Conservation (phyloP, 352 stramenopile genomes). For the Aphanomyces invadans region DNA sequence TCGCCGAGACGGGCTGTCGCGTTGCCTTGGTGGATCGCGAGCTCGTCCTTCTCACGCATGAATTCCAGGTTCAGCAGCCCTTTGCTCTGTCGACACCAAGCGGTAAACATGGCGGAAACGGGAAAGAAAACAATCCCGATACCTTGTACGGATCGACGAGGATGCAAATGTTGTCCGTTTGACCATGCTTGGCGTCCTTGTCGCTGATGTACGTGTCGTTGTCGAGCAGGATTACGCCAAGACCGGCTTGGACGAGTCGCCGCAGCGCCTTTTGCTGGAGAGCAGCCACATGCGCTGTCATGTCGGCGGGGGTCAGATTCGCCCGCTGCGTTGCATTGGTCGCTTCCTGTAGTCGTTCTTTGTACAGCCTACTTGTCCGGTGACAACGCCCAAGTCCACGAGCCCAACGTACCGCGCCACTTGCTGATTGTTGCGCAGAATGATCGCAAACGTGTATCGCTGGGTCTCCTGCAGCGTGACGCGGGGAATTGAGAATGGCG, state of each 20-base stretch:
- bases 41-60: constrained; percentile 80
- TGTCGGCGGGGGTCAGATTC: constrained; percentile 29
- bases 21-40: constrained; percentile 69
- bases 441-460: constrained; percentile 84
- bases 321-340: background rate
- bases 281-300: constrained; percentile 57
- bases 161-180: constrained; percentile 60
- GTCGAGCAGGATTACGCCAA: constrained; percentile 66
- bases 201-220: constrained; percentile 44
- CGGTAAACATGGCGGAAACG: too few species aligned
- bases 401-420: constrained; percentile 26
- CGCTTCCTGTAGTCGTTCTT: background rate
- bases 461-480: constrained; percentile 62
- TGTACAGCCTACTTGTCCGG: constrained; percentile 11
- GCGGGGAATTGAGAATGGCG: constrained; percentile 12
- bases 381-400: background rate
- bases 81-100: too few species aligned
- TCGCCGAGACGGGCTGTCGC: constrained; percentile 61
- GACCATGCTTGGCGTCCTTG: constrained; percentile 37
- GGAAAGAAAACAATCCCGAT: background rate
- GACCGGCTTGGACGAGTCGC: constrained; percentile 63
- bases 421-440: constrained; percentile 75
- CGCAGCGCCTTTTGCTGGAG: constrained; percentile 80
- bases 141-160: constrained; percentile 77
- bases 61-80: constrained; percentile 79